Base-by-base conservation (phyloP, 805 yeast species). In the Zygosaccharomyces rouxii region DNA sequence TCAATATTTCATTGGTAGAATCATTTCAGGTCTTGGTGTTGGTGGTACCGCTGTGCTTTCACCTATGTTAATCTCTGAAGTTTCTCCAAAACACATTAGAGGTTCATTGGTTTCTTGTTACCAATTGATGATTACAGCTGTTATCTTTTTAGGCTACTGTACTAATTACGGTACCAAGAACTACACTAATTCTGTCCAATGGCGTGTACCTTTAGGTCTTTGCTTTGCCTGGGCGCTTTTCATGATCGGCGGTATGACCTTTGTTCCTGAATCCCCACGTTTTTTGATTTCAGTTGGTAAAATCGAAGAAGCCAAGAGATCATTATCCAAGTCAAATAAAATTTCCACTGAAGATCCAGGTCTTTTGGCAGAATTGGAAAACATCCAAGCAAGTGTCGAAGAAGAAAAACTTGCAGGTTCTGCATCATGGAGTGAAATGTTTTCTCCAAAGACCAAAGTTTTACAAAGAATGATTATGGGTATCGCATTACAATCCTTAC, bases 141-240 rank as follows among this genome's bases (percentile, higher is more conserved):
- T 89, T 71, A 84, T 84, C 59, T 83, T 84, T 70, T 71, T 84
- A 56, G 90, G 89, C 66, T 83, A 83, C 76, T 83, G 88, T 70
- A 74, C 83, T 46, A 81, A 80, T 50, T 84, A 76, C 66, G 89
- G 88, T 67, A 80, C 87, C 51, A 77, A 78, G 53, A 55, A 48
- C 26, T 71, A 69, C 63, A 74, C 77, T 62, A 83, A 84, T 72
- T 83, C 90, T 37, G 88, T 68, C 9, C 85, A 81, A 70, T 84
- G 89, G 89, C 80, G 89, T 78, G 75, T 83, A 56, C 86, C 85
- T 49, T 71, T 83, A 62, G 84, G 84, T 52, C 67, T 80, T 53
- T 72, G 75, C 60, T 76, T 75, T 57, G 70, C 71, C 26, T 76
- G 77, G 77, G 73, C 73, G 42, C 40, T 70, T 14, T 53, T 67